A percentile compares a stretch with the other conserved stretches of the same genome.
Conservation (phyloP, 2,329 filamentous ascomycete genomes). For the Stachybotrys chlorohalonatus region DNA sequence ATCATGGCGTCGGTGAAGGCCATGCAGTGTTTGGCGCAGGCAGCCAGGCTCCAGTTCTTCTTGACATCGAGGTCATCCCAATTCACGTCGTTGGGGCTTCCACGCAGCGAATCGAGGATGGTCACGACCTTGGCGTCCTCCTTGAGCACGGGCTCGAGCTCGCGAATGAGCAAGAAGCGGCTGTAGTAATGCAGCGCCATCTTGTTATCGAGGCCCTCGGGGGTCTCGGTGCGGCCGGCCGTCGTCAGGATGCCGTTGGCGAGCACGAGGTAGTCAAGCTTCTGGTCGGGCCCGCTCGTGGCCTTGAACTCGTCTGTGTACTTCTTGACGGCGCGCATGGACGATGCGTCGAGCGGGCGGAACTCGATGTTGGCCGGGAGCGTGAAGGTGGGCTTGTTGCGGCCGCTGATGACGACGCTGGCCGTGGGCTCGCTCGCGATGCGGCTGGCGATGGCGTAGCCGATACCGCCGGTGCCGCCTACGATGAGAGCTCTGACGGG, state of each 20-base stretch:
- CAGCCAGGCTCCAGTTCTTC: conserved; percentile 16
- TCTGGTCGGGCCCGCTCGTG: conserved; percentile 8
- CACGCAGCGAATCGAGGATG: conserved; percentile 18
- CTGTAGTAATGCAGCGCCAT: conserved; percentile 33
- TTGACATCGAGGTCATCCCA: conserved; percentile 27
- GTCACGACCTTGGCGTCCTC: conserved; percentile 23
- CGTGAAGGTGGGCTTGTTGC: conserved; percentile 17
- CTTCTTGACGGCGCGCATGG: conserved; percentile 22
- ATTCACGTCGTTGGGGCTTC: conserved; percentile 19
- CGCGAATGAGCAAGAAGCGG: conserved; percentile 28
- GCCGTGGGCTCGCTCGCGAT: conserved; percentile 16
- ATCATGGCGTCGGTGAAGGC: conserved; percentile 25
- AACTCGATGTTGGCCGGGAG: conserved; percentile 23
- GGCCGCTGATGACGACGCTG: conserved; percentile 22
- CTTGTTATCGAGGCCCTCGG: conserved; percentile 30
- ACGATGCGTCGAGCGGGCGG: conserved; percentile 20
- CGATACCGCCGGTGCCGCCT: conserved; percentile 25
- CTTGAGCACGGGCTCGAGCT: conserved; percentile 24
- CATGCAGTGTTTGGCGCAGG: conserved; percentile 22
- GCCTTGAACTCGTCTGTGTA: conserved; percentile 17
- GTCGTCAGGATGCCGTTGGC: conserved; percentile 23
- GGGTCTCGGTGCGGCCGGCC: conserved; percentile 22
- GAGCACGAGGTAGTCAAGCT: conserved; percentile 24
- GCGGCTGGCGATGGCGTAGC: conserved; percentile 25
- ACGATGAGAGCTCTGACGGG: conserved; percentile 20